Evolutionary conservation across 2,329 filamentous ascomycete species (phyloP), one percentile per base, ranked within the genome.

Genomic region (Fusarium dlaminii): DNA sequence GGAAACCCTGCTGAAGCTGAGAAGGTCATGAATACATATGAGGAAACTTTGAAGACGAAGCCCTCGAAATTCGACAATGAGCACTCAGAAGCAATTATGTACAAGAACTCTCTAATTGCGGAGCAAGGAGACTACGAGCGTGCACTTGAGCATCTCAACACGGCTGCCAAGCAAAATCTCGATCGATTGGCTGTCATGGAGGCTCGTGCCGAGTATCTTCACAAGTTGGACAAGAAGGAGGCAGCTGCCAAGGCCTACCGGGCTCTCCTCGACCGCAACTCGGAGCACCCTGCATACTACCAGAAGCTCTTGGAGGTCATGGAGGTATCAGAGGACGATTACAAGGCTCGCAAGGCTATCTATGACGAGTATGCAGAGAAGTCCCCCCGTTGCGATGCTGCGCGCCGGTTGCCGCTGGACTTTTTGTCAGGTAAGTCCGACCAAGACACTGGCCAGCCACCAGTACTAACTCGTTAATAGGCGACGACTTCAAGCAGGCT

Each of bases 41-140:
- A 99, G 83, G 94, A 96, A 72, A 98, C 96, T 1, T 83, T 99
- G 73, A 98, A 98, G 85, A 89, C 89, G 18, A 89, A 92, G 15
- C 94, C 95, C 3, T 89, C 91, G 18, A 92, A 92, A 80, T 86
- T 88, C 55, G 96, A 98, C 80, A 89, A 96, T 79, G 96, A 99
- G 83, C 94, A 98, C 83, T 96, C 95, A 37, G 96, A 99, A 84
- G 94, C 96, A 49, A 87, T 94, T 66, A 87, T 99, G 84, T 99
- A 99, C 86, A 98, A 98, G 84, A 99, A 98, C 84, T 90, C 89
- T 52, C 91, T 99, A 79, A 98, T 99, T 80, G 94, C 94, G 42
- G 97, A 98, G 84, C 90, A 91, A 66, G 95, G 95, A 22, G 92
- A 98, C 75, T 89, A 91, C 57, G 88, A 97, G 79, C 90, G 93